These are phyloP conservation scores for Rhodotorula paludigena DNA, from an alignment of 768 basidiomycete genomes.

Conservation along the genomic window DNA sequence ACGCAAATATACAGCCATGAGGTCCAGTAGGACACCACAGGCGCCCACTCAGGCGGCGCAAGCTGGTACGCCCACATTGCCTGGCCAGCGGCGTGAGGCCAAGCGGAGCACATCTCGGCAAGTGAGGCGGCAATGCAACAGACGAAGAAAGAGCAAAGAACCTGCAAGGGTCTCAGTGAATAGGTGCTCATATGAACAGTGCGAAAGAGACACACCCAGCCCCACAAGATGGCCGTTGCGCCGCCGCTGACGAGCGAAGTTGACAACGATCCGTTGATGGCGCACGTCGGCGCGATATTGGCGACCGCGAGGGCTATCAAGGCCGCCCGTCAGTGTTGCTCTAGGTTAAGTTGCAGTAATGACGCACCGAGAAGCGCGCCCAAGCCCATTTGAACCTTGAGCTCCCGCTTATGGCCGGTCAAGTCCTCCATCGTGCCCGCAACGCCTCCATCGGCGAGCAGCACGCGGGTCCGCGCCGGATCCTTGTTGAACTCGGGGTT, in stretches of 20 bases:
- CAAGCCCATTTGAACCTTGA: slow-evolving; percentile 23
- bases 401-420: slow-evolving; percentile 16
- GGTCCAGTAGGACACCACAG: slow-evolving; percentile 11
- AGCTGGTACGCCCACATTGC: slow-evolving; percentile 23
- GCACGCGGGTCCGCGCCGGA: neutral
- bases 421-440: slow-evolving; percentile 16
- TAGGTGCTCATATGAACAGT: too few relatives aligned
- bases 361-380: neutral
- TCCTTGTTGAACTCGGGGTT: neutral
- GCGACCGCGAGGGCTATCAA: neutral
- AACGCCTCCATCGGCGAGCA: slow-evolving; percentile 7
- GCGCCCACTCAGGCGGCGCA: slow-evolving; percentile 8
- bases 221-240: slow-evolving; percentile 13
- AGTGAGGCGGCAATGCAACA: slow-evolving; percentile 5
- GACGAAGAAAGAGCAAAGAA: slow-evolving; percentile 5
- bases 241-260: slow-evolving; percentile 18
- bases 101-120: slow-evolving; percentile 28
- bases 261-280: slow-evolving; percentile 10
- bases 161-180: neutral
- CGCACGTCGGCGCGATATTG: slow-evolving; percentile 9
- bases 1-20: slow-evolving; percentile 9
- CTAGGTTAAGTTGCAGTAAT: too few relatives aligned
- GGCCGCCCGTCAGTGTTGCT: too few relatives aligned
- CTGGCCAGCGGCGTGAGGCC: slow-evolving; percentile 28
- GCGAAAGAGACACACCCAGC: slow-evolving; percentile 21